A percentile compares a stretch with the other conserved stretches of the same genome.
phyloP scores from a whole-genome alignment of 2,329 filamentous ascomycete genomes.

The Seiridium cupressi region DNA sequence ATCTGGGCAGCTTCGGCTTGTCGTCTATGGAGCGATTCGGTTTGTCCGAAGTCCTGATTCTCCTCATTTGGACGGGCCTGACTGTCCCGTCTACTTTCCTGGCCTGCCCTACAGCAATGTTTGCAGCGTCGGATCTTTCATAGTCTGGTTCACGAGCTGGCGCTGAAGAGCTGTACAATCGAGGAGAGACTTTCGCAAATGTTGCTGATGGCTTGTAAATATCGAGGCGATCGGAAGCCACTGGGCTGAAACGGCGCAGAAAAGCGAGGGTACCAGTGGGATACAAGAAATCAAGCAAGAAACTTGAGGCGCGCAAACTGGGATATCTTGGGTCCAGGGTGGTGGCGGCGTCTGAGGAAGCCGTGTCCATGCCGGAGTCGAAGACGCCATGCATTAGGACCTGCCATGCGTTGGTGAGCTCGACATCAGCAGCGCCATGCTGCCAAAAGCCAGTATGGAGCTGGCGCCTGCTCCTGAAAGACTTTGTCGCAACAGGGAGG shows the following conservation, averaged over 20 bases:
- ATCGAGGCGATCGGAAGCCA: slow-evolving; percentile 19
- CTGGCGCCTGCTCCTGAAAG: slow-evolving; percentile 38
- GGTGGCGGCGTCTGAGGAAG: background rate
- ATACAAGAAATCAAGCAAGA: slow-evolving; percentile 57
- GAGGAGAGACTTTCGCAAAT: slow-evolving; percentile 19
- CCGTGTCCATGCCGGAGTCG: slow-evolving; percentile 16
- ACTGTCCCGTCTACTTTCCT: background rate
- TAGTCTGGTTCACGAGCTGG: slow-evolving; percentile 6
- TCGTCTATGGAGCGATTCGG: no score
- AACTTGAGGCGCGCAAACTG: slow-evolving; percentile 41
- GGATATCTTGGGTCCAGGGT: slow-evolving; percentile 19
- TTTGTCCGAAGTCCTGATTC: no score
- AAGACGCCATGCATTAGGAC: slow-evolving; percentile 30
- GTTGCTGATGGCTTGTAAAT: slow-evolving; percentile 22
- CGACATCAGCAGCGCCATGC: slow-evolving; percentile 50
- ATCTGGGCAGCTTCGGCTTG: no score
- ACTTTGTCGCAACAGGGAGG: slow-evolving; percentile 36
- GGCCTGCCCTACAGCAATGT: background rate
- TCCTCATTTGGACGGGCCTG: no score
- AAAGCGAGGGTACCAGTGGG: slow-evolving; percentile 43
- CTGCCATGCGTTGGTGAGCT: slow-evolving; percentile 43
- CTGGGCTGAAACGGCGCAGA: slow-evolving; percentile 32
- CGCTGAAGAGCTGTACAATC: slow-evolving; percentile 23
- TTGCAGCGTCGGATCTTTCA: background rate
- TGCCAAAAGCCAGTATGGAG: slow-evolving; percentile 54